Evolutionary conservation across 225 moss, liverwort and hornwort genomes (phyloP).

Genomic region (Polytrichum formosum): DNA sequence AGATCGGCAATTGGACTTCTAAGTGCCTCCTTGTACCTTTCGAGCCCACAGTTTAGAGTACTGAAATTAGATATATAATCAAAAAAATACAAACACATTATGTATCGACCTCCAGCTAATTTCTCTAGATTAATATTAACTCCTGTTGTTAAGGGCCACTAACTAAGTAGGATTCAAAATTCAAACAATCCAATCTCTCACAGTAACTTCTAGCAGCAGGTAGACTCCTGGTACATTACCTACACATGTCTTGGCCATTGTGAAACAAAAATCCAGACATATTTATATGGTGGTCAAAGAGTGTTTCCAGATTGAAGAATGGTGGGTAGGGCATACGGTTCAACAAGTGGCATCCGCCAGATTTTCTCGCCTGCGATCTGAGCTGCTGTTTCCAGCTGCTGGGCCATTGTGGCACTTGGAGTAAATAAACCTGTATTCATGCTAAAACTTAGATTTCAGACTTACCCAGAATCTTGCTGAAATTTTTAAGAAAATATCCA

Average conservation of each 20-base stretch:
- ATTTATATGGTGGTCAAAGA: background rate
- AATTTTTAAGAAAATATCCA: background rate
- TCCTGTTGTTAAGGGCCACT: too few relatives aligned
- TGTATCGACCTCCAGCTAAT: too few relatives aligned
- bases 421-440: constrained; percentile 45
- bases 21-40: constrained; percentile 48
- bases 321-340: constrained; percentile 22
- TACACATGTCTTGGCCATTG: background rate
- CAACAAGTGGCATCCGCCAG: constrained; percentile 65
- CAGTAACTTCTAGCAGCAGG: too few relatives aligned
- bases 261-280: background rate
- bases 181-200: too few relatives aligned
- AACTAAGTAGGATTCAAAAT: too few relatives aligned
- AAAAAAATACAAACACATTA: too few relatives aligned
- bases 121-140: too few relatives aligned
- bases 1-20: constrained; percentile 55
- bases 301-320: background rate
- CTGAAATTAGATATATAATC: too few relatives aligned
- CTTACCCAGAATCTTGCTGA: background rate
- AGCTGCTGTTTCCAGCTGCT: constrained; percentile 57
- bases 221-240: background rate
- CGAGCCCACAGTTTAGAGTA: too few relatives aligned
- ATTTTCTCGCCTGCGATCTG: constrained; percentile 63
- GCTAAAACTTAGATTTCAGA: constrained; percentile 2
- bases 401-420: constrained; percentile 51